Base-by-base conservation (phyloP, 257 asterid species). In the Prunella vulgaris region DNA sequence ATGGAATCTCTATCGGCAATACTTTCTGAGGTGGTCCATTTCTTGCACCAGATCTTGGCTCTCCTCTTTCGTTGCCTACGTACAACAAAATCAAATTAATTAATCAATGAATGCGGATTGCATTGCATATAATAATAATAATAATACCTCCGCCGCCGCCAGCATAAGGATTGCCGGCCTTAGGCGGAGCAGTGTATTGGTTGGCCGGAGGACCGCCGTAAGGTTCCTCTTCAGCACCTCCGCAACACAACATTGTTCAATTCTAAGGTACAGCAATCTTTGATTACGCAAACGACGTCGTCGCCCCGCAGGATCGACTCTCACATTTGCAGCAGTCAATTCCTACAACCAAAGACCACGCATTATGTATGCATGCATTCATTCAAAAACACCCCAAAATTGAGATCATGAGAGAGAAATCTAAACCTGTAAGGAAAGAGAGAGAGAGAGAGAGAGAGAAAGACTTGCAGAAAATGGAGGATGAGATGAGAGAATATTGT, bases 211-310 rank as follows among this genome's bases (percentile, higher is more conserved):
- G 95, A 68, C 84, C 90, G 10, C 78, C 71, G 67, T 74, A 37
- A 64, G 78, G 79, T 52, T 92, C 96, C 89, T 89, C 96, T 78
- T 92, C 96, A 75, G 85, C 88, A 68, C 94, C 98, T 76, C 96
- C 96, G 78, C 98, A 92, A 76, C 98, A 92, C 82, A 80, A 80
- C 98, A 92, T 92, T 17, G 42, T 79, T 74, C 66, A 28, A 40
- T 20, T 65, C 40, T 38, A 62, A 68, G 58, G 81, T 12, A 30
- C 75, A 66, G 42, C 65, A 71, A 65, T 72, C 62, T 74, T 46
- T 27, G 24, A 35, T 49, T 17, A 65, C 40, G 74, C 70, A 66
- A 70, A 69, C 76, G 54, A 27, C 79, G 21, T 54, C 61, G 9
- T 12, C 10, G 2, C 27, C n/a, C n/a, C 2, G 25, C 27, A 35